phyloP scores from a whole-genome alignment of 176 grass and related monocot genomes.

The Carex parvula region DNA sequence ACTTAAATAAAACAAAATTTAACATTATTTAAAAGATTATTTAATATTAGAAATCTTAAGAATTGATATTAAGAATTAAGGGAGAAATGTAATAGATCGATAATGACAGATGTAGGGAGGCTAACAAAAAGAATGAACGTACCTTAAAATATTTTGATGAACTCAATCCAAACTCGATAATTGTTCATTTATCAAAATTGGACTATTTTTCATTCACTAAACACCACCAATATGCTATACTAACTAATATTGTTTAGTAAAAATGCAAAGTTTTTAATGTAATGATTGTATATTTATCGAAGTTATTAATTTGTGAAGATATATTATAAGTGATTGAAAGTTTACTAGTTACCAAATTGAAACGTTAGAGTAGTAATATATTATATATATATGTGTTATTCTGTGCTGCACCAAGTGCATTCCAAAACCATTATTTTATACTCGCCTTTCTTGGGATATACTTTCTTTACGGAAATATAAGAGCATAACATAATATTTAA shows the following conservation, averaged over 20 bases:
- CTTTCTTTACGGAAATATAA: background rate
- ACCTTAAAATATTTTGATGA: background rate
- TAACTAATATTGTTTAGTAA: background rate
- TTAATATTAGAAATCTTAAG: background rate
- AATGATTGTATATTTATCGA: background rate
- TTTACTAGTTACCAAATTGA: background rate
- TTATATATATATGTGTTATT: background rate
- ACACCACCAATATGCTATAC: background rate
- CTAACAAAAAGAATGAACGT: background rate
- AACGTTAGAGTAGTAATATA: background rate
- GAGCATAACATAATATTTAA: background rate
- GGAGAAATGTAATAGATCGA: background rate
- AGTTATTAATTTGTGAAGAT: background rate
- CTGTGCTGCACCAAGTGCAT: background rate
- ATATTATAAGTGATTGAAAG: background rate
- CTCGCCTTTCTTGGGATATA: background rate
- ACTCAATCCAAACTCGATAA: background rate
- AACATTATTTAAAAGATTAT: background rate
- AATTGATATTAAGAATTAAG: background rate
- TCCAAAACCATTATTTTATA: background rate
- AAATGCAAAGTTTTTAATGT: background rate
- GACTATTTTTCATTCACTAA: background rate
- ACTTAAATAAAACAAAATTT: background rate
- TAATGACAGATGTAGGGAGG: background rate
- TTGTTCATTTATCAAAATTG: background rate